phyloP scores from a whole-genome alignment of 2,329 filamentous ascomycete species.

The Cladophialophora yegresii region DNA sequence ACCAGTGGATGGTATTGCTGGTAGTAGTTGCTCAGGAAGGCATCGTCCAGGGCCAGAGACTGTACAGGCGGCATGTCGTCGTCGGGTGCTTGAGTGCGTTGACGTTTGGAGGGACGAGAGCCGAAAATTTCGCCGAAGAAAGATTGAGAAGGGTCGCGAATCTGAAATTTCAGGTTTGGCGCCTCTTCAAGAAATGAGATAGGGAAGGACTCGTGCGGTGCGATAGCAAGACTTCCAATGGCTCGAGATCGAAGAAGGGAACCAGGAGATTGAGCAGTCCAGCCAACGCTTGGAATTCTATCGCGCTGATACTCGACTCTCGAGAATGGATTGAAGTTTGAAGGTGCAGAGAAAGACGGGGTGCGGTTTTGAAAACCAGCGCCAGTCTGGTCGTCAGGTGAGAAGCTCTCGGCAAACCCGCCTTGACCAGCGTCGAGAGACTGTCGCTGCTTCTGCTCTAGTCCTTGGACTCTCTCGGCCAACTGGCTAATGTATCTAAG shows the following conservation, averaged over 20 bases:
- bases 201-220: slow-evolving; percentile 33
- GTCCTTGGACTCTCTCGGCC: slow-evolving; percentile 76
- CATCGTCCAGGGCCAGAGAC: slow-evolving; percentile 11
- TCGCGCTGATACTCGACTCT: slow-evolving; percentile 30
- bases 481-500: slow-evolving; percentile 85
- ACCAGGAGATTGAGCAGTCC: slow-evolving; percentile 15
- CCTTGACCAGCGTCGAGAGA: slow-evolving; percentile 32
- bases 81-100: slow-evolving; percentile 19
- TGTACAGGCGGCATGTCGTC: slow-evolving; percentile 4
- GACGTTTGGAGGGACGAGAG: slow-evolving; percentile 26
- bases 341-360: slow-evolving; percentile 48
- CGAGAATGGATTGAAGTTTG: slow-evolving; percentile 36
- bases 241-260: slow-evolving; percentile 20
- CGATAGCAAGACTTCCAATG: slow-evolving; percentile 33
- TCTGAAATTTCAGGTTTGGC: slow-evolving; percentile 9
- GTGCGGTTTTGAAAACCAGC: slow-evolving; percentile 46
- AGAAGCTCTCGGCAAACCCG: slow-evolving; percentile 48
- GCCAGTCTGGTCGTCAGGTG: slow-evolving; percentile 48
- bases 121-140: slow-evolving; percentile 19
- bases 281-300: slow-evolving; percentile 31
- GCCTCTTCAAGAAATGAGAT: slow-evolving; percentile 16
- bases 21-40: slow-evolving; percentile 30
- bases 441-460: slow-evolving; percentile 71
- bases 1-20: slow-evolving; percentile 31
- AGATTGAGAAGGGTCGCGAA: slow-evolving; percentile 11